Conservation (phyloP, 2,329 filamentous ascomycete genomes). For the Colletotrichum sp. region DNA sequence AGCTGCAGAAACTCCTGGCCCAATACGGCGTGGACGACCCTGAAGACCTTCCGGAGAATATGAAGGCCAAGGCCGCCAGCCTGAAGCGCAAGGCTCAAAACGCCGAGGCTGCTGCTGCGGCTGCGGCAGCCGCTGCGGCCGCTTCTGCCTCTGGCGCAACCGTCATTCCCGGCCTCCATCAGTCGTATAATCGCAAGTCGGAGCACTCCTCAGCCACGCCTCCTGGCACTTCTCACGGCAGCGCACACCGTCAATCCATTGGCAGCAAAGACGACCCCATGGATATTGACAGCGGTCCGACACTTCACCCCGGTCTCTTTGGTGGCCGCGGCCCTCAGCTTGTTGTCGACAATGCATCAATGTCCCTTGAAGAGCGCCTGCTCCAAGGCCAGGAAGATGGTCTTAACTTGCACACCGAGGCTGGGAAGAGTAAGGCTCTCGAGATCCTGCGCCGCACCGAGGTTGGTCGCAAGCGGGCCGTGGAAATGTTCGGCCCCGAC, state of each 20-base stretch:
- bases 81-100: slow-evolving; percentile 74
- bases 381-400: slow-evolving; percentile 50
- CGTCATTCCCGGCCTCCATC: not conserved
- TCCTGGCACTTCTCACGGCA: slow-evolving; percentile 28
- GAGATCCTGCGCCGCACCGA: slow-evolving; percentile 59
- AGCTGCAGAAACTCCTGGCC: slow-evolving; percentile 92
- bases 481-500: slow-evolving; percentile 55
- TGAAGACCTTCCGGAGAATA: slow-evolving; percentile 84
- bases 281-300: slow-evolving; percentile 40
- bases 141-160: slow-evolving; percentile 9
- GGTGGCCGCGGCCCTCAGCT: slow-evolving; percentile 47
- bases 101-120: slow-evolving; percentile 55
- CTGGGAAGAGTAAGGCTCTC: slow-evolving; percentile 54
- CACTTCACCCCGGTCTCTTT: slow-evolving; percentile 49
- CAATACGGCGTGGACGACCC: slow-evolving; percentile 89
- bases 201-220: slow-evolving; percentile 23
- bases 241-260: slow-evolving; percentile 3
- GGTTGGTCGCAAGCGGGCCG: slow-evolving; percentile 52
- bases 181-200: slow-evolving; percentile 7
- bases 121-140: slow-evolving; percentile 26
- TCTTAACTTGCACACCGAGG: slow-evolving; percentile 49
- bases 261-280: slow-evolving; percentile 39
- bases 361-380: slow-evolving; percentile 57
- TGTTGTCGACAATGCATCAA: slow-evolving; percentile 39
- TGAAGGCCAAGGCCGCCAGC: slow-evolving; percentile 78